These are phyloP conservation scores for Medakamo hakoo DNA, from an alignment of 139 green algal genomes.

Conservation along the genomic window DNA sequence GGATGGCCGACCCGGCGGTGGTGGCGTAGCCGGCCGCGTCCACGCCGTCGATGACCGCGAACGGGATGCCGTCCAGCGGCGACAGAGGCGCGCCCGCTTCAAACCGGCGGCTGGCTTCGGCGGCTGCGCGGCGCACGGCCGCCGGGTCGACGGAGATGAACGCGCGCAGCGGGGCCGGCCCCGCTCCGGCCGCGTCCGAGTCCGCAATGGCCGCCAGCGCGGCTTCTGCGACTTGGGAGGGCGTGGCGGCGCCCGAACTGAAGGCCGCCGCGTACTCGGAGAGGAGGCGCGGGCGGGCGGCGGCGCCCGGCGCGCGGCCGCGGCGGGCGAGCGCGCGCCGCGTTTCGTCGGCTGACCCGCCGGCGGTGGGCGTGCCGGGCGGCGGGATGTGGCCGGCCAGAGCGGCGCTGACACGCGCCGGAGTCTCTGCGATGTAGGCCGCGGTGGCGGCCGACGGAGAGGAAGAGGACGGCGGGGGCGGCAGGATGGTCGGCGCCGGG, in stretches of 20 bases:
- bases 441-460: too few species aligned
- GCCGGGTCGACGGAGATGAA: constrained; percentile 13
- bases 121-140: constrained; percentile 8
- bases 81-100: constrained; percentile 22
- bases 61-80: constrained; percentile 64
- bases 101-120: background rate
- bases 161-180: constrained; percentile 6
- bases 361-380: too few species aligned
- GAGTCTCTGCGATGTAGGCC: too few species aligned
- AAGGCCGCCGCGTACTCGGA: background rate
- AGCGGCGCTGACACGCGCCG: too few species aligned
- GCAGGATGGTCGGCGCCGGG: too few species aligned
- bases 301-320: too few species aligned
- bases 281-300: background rate
- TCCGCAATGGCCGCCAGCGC: background rate
- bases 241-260: background rate
- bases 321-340: background rate
- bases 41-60: constrained; percentile 61
- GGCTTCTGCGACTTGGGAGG: background rate
- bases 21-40: constrained; percentile 52
- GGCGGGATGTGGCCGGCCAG: too few species aligned
- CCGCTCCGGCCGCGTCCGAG: background rate
- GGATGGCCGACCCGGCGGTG: constrained; percentile 44
- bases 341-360: background rate
- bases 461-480: too few species aligned